These are phyloP conservation scores for Beverwykella pulmonaria DNA, from an alignment of 495 filamentous ascomycete genomes.

Conservation along the genomic window DNA sequence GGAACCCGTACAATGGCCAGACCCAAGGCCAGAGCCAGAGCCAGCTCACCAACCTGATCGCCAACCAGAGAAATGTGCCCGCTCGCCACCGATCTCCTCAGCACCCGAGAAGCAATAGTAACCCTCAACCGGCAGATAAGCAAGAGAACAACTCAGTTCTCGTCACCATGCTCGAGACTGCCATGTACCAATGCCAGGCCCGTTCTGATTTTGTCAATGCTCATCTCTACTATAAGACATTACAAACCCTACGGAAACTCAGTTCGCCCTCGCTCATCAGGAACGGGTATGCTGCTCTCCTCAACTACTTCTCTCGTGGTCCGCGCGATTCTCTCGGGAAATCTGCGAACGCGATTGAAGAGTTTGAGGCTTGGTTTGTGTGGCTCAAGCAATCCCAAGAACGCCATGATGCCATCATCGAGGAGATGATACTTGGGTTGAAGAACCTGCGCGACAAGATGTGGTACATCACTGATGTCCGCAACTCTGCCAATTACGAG, in stretches of 20 bases:
- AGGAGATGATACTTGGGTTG: constrained; percentile 67
- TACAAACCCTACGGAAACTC: constrained; percentile 65
- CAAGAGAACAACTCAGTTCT: constrained; percentile 54
- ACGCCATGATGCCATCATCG: constrained; percentile 64
- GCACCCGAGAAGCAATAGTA: constrained; percentile 41
- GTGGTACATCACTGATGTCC: constrained; percentile 98
- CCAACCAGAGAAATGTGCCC: constrained; percentile 33
- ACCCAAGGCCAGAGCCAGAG: constrained; percentile 40
- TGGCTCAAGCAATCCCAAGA: constrained; percentile 76
- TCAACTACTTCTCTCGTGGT: constrained; percentile 70
- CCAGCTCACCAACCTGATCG: constrained; percentile 41
- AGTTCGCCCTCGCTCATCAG: constrained; percentile 63
- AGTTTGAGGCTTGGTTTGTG: constrained; percentile 74
- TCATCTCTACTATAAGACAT: constrained; percentile 69
- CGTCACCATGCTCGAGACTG: constrained; percentile 69
- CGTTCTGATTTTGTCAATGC: constrained; percentile 71
- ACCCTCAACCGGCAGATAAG: constrained; percentile 36
- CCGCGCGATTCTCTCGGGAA: constrained; percentile 68
- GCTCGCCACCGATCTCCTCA: constrained; percentile 40
- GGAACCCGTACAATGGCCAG: constrained; percentile 41
- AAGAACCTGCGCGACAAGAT: constrained; percentile 85
- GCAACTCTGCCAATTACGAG: constrained; percentile 87
- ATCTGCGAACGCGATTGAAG: constrained; percentile 66
- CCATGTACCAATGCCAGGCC: constrained; percentile 65
- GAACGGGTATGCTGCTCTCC: constrained; percentile 67